These are phyloP conservation scores for Gaertneriomyces sp. DNA, from an alignment of 192 early-diverging fungal genomes.

Conservation along the genomic window DNA sequence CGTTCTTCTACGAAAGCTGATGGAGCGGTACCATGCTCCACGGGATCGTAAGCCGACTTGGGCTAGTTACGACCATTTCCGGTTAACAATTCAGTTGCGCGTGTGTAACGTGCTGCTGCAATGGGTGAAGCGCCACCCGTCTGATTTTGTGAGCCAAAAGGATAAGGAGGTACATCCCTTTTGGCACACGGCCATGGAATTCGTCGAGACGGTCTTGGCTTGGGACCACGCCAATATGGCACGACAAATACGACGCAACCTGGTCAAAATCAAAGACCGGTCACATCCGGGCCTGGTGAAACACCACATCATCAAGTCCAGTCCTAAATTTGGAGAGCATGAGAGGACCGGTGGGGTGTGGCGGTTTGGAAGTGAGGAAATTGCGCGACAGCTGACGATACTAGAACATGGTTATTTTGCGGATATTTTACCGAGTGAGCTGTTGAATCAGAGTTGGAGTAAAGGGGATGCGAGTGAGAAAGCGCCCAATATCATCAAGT, in stretches of 20 bases:
- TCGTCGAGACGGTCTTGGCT: constrained; percentile 34
- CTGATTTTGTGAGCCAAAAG: constrained; percentile 25
- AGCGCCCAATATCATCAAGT: constrained; percentile 32
- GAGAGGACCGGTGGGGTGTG: no score
- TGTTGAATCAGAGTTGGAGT: constrained; percentile 39
- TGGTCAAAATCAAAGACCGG: constrained; percentile 30
- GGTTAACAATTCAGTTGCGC: constrained; percentile 35
- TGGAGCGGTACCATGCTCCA: constrained; percentile 31
- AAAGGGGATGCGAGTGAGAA: constrained; percentile 21
- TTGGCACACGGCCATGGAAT: constrained; percentile 17
- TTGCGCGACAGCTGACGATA: constrained; percentile 40
- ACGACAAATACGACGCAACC: constrained; percentile 35
- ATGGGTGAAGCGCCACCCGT: constrained; percentile 40
- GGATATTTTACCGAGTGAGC: constrained; percentile 32
- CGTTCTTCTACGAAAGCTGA: constrained; percentile 28
- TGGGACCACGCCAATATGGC: constrained; percentile 30
- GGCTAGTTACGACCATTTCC: constrained; percentile 32
- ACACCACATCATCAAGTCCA: constrained; percentile 16
- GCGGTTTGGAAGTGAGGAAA: constrained; percentile 21
- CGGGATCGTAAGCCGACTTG: constrained; percentile 13
- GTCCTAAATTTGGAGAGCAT: no score
- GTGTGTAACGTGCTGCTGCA: constrained; percentile 38
- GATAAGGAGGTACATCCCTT: constrained; percentile 9
- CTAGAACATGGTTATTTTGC: constrained; percentile 29
- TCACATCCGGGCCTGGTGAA: constrained; percentile 18